Conservation (phyloP, 179 eudicot species). For the Dionaea muscipula region DNA sequence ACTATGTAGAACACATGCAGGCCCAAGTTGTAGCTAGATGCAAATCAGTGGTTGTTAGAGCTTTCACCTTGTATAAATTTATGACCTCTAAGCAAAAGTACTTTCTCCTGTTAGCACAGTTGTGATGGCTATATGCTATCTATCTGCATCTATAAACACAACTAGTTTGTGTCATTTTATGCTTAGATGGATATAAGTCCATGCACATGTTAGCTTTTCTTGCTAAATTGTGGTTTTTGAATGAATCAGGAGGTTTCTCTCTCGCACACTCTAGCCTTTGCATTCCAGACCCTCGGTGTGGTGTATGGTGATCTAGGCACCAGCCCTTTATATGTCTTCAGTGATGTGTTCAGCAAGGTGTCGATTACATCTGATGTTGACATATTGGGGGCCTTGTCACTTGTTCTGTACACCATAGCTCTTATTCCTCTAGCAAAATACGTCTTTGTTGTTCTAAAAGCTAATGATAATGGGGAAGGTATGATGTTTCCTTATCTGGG, state of each 20-base stretch:
- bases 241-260: conserved; percentile 48
- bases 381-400: conserved; percentile 72
- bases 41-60: too few relatives aligned
- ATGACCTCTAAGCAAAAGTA: too few relatives aligned
- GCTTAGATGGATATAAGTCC: too few relatives aligned
- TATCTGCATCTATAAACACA: too few relatives aligned
- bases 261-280: conserved; percentile 59
- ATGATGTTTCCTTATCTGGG: conserved; percentile 7
- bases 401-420: conserved; percentile 82
- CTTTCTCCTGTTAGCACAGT: too few relatives aligned
- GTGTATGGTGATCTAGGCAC: conserved; percentile 98
- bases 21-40: too few relatives aligned
- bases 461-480: conserved; percentile 98
- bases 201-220: neutral
- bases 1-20: too few relatives aligned
- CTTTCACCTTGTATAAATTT: too few relatives aligned
- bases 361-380: conserved; percentile 68
- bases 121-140: too few relatives aligned
- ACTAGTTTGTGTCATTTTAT: too few relatives aligned
- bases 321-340: conserved; percentile 83
- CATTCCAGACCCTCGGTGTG: conserved; percentile 97
- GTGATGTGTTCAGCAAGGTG: conserved; percentile 88
- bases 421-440: conserved; percentile 76
- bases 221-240: neutral
- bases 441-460: conserved; percentile 86